Evolutionary conservation across 2,329 filamentous ascomycete genomes (phyloP).

Genomic region (Stachybotrys chlorohalonatus): DNA sequence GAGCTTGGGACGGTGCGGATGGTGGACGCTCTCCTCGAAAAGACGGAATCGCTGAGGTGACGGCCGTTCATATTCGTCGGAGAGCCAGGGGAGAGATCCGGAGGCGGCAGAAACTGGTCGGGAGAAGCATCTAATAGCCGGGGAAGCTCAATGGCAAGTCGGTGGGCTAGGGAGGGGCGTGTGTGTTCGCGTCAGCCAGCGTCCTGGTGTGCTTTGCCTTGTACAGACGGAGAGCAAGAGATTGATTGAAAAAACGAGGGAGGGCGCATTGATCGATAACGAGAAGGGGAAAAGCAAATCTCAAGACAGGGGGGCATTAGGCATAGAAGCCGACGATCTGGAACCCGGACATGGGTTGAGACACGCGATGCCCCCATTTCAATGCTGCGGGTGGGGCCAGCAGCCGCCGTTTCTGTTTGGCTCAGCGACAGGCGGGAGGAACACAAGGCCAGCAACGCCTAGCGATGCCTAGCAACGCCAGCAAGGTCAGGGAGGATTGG

Average conservation of each 20-base stretch:
- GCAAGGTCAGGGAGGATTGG: no score
- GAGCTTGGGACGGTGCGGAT: conserved; percentile 50
- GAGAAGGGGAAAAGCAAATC: background rate
- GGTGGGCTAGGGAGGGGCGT: background rate
- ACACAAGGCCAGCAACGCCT: no score
- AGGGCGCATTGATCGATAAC: background rate
- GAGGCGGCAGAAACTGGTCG: background rate
- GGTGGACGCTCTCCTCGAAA: conserved; percentile 21
- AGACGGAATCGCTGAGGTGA: background rate
- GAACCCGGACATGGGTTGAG: background rate
- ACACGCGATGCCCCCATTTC: background rate
- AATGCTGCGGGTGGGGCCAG: background rate
- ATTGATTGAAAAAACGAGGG: background rate
- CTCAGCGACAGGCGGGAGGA: background rate
- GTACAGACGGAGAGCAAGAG: background rate
- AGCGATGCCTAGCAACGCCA: no score
- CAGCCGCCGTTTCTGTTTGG: background rate
- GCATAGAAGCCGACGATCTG: background rate
- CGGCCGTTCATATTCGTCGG: background rate
- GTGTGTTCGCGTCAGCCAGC: background rate
- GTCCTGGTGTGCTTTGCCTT: background rate
- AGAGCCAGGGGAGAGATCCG: background rate
- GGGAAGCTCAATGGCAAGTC: background rate
- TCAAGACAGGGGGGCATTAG: background rate
- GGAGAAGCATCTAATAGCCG: background rate